Evolutionary conservation across 352 stramenopile genomes (phyloP), one percentile per base, ranked within the genome.

Genomic region (Phytophthora sansomeana): DNA sequence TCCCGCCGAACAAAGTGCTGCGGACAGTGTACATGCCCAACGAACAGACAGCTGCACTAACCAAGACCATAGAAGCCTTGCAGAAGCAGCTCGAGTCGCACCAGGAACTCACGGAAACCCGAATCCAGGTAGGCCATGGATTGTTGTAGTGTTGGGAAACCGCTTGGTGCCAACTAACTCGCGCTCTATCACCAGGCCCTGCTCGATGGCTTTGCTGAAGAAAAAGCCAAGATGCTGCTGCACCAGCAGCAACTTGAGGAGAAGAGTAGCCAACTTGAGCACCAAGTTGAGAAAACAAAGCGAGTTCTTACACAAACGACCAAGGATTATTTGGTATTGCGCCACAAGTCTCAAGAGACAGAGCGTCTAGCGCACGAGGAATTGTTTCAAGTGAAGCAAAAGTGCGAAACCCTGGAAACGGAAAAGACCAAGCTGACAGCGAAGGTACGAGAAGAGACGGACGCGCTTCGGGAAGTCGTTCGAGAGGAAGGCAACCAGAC

Each of bases 21-120:
- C 79, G 85, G 3, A 96, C 85, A 16, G 77, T 94, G 16, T 96
- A 93, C 52, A 78, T 94, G 70, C 86, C 85, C 3, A 91, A 85
- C 58, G 84, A 91, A 7, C 81, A 92, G 52, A 75, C 79, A 3
- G 78, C 82, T 10, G 62, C 50, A 29, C 68, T 95, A 17, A 60
- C 71, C 6, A 72, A 75, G 60, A 84, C 77, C 0, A 77, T 92
- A 36, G 62, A 89, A 21, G 79, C 70, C 19, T 71, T 96, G 7
- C 73, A 90, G 43, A 65, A 85, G 13, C 81, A 95, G 53, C 80
- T 95, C 4, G 60, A 75, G 1, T 58, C 72, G 7, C 78, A 90
- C 47, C 74, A 89, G 43, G 59, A 81, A 54, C 68, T 93, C 28
- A 61, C 77, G 16, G 75, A 90, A 21, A 75, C 88, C 30, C 75